Base-by-base conservation (phyloP, 2,329 filamentous ascomycete species). In the Alternaria consortialis region DNA sequence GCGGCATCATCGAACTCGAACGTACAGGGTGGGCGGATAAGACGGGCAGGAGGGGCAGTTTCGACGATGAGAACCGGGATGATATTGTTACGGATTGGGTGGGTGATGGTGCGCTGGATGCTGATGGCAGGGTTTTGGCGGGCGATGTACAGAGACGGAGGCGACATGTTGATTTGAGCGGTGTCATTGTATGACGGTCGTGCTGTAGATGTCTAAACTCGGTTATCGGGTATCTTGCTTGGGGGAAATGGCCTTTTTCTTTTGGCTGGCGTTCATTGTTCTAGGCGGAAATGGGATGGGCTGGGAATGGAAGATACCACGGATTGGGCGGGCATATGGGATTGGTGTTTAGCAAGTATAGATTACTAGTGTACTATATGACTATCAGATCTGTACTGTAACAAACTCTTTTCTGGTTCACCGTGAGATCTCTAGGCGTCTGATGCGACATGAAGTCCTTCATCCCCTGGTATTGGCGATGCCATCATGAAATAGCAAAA, bases 1-100 rank as follows among this genome's bases (percentile, higher is more conserved):
- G 91, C 36, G 91, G 91, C 1, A 76, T 93, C 32, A 76, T 91
- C 68, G 84, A 88, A 70, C 82, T 90, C 46, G 86, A 89, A 66
- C 83, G 86, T 32, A 66, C 70, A 7, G 71, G 70, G 5, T 76
- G 72, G 70, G 72, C 71, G 2, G 69, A 73, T 27, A 42, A 36
- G 32, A 64, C 63, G 13, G 59, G 56, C 11, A 46, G 53, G 29
- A 56, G 56, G 25, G 47, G 48, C 12, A 58, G 56, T 29, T 43
- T 53, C 3, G 55, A 61, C 2, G 36, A 52, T 7, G 36, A 25
- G 42, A 60, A 7, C 8, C 53, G 48, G 25, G 62, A 69, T 20
- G 63, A 66, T 7, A 27, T 61, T 23, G 47, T 62, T 17, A 64
- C 58, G 6, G 73, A 77, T 39, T 78, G 74, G 74, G 55, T 31